These are phyloP conservation scores for Coccomyxa sp. DNA, from an alignment of 139 green algal genomes.

Conservation along the genomic window DNA sequence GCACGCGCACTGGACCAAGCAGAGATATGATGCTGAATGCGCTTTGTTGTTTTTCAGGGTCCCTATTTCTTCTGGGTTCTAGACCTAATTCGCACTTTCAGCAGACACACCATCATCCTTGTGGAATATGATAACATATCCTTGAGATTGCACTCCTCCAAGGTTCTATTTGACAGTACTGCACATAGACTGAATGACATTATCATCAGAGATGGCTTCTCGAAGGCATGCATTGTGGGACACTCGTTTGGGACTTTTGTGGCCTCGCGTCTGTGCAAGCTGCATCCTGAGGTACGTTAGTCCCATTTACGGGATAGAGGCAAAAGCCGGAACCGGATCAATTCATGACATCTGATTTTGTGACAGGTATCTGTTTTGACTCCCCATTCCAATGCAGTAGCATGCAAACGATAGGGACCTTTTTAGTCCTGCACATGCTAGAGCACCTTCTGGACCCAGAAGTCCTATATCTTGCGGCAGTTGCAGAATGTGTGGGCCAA, in stretches of 20 bases:
- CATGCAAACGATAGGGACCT: not conserved
- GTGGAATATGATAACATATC: slow-evolving; percentile 33
- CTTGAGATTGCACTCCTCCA: slow-evolving; percentile 27
- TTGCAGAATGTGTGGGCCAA: no score
- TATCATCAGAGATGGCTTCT: slow-evolving; percentile 17
- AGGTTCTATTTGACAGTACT: slow-evolving; percentile 22
- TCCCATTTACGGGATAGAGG: not conserved
- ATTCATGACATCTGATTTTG: slow-evolving; percentile 1
- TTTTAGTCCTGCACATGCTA: no score
- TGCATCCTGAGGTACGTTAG: slow-evolving; percentile 17
- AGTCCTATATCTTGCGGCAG: no score
- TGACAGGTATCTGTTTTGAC: not conserved
- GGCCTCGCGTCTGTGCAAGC: slow-evolving; percentile 33
- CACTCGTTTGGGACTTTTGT: slow-evolving; percentile 51
- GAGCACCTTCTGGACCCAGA: no score
- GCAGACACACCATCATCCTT: slow-evolving; percentile 25
- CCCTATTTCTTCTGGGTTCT: slow-evolving; percentile 37
- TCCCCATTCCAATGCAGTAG: not conserved
- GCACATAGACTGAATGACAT: slow-evolving; percentile 20
- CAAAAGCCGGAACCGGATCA: not conserved
- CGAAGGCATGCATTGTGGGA: slow-evolving; percentile 28
- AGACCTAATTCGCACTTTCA: slow-evolving; percentile 6
- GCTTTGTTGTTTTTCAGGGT: slow-evolving; percentile 15
- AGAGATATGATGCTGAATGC: no score
- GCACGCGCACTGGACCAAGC: no score